These are phyloP conservation scores for Nicotiana rustica DNA, from an alignment of 305 asterid genomes.

Conservation along the genomic window DNA sequence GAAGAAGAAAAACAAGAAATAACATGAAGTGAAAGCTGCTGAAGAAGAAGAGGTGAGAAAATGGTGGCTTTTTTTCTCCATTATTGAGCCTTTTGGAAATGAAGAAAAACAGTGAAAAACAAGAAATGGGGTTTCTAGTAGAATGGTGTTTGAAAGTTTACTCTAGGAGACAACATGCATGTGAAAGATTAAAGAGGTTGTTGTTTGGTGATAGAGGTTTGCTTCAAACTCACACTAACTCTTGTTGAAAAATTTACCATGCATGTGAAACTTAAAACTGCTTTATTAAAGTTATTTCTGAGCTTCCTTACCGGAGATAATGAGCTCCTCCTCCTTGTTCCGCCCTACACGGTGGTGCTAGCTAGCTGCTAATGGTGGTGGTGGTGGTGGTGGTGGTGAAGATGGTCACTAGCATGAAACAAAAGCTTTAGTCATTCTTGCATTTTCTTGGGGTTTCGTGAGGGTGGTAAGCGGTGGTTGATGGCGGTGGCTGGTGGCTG, in stretches of 20 bases:
- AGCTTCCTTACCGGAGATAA: constrained; percentile 43
- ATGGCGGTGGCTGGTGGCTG: background rate
- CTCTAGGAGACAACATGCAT: constrained; percentile 58
- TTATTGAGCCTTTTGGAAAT: constrained; percentile 37
- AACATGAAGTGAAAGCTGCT: constrained; percentile 18
- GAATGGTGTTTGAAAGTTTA: constrained; percentile 36
- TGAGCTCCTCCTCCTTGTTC: constrained; percentile 42
- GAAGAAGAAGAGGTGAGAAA: constrained; percentile 25
- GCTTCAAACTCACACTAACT: constrained; percentile 55
- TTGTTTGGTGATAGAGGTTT: constrained; percentile 28
- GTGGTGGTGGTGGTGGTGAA: constrained; percentile 11
- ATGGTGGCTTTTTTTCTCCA: constrained; percentile 46
- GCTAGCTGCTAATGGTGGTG: background rate
- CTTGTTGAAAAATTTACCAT: constrained; percentile 41
- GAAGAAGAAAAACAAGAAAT: constrained; percentile 42
- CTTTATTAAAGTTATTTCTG: too few species aligned
- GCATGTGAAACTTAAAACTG: constrained; percentile 52
- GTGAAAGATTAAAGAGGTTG: constrained; percentile 44
- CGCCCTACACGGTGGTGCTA: constrained; percentile 47
- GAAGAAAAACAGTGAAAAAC: constrained; percentile 24
- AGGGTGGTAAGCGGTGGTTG: background rate
- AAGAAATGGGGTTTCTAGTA: constrained; percentile 41
- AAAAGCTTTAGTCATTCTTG: background rate
- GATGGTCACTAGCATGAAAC: constrained; percentile 12
- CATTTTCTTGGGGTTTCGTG: background rate